These are phyloP conservation scores for Phytophthora brassicae DNA, from an alignment of 352 stramenopile genomes.

Conservation along the genomic window DNA sequence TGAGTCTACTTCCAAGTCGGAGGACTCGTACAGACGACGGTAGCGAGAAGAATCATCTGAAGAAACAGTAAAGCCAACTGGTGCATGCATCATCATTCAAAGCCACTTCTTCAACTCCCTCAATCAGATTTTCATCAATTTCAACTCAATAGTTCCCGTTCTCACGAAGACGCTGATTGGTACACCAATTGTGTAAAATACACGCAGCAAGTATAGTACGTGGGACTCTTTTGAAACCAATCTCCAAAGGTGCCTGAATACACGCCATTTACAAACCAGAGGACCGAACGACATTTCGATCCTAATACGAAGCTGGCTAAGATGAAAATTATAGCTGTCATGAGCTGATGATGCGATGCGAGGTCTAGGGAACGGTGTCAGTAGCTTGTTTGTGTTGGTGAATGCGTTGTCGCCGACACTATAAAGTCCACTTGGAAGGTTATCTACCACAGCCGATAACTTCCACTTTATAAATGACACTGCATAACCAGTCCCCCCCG, in stretches of 20 bases:
- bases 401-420: constrained; percentile 1
- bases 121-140: neutral
- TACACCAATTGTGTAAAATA: constrained; percentile 5
- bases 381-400: neutral
- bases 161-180: neutral
- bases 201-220: neutral
- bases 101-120: neutral
- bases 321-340: constrained; percentile 1
- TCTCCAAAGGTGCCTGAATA: neutral
- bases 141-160: neutral
- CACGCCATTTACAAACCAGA: neutral
- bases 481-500: neutral
- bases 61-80: neutral
- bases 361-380: neutral
- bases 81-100: neutral
- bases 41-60: neutral
- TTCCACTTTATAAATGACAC: neutral
- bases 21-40: neutral
- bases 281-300: constrained; percentile 4
- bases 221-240: neutral
- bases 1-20: neutral
- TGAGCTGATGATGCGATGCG: neutral
- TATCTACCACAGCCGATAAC: neutral
- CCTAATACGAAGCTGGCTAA: constrained; percentile 2
- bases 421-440: neutral